phyloP scores from a whole-genome alignment of 1,284 basidiomycete genomes.

The Boletellus sp. region DNA sequence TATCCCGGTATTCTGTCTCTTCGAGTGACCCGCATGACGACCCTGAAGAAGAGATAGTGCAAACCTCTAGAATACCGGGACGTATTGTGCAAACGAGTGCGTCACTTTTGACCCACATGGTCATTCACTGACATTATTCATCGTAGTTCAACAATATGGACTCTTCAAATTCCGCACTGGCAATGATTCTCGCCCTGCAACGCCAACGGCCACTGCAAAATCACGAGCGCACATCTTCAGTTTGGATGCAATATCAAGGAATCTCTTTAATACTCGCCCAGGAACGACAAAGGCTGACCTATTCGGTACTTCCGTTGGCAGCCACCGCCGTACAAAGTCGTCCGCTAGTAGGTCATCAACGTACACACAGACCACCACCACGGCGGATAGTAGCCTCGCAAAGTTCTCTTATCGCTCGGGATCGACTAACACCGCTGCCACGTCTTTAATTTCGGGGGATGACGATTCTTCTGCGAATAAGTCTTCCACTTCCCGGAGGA shows the following conservation, averaged over 20 bases:
- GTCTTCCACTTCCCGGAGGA: slow-evolving; percentile 47
- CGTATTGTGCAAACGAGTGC: slow-evolving; percentile 78
- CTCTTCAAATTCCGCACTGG: slow-evolving; percentile 81
- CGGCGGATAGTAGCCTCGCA: slow-evolving; percentile 58
- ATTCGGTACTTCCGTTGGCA: slow-evolving; percentile 65
- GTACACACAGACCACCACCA: slow-evolving; percentile 61
- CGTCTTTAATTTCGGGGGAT: slow-evolving; percentile 54
- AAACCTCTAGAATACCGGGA: slow-evolving; percentile 65
- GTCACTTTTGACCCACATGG: slow-evolving; percentile 24
- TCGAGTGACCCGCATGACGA: slow-evolving; percentile 72
- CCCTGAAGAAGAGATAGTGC: slow-evolving; percentile 79
- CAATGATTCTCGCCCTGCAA: slow-evolving; percentile 72
- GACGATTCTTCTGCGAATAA: slow-evolving; percentile 53
- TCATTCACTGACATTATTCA: slow-evolving; percentile 6
- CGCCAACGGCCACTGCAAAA: slow-evolving; percentile 65
- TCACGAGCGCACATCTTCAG: slow-evolving; percentile 80
- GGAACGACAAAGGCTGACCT: slow-evolving; percentile 63
- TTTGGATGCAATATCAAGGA: slow-evolving; percentile 79
- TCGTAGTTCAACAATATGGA: slow-evolving; percentile 78
- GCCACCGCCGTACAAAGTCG: slow-evolving; percentile 58
- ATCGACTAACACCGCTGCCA: slow-evolving; percentile 62
- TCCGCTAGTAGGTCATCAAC: slow-evolving; percentile 65
- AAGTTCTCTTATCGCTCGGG: slow-evolving; percentile 68
- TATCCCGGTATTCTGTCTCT: slow-evolving; percentile 72
- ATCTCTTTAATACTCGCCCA: slow-evolving; percentile 64